Percentiles rank a stretch among this genome's conserved stretches.
These are phyloP conservation scores for Sclerotinia borealis DNA, from an alignment of 2,329 filamentous ascomycete genomes.

Conservation along the genomic window DNA sequence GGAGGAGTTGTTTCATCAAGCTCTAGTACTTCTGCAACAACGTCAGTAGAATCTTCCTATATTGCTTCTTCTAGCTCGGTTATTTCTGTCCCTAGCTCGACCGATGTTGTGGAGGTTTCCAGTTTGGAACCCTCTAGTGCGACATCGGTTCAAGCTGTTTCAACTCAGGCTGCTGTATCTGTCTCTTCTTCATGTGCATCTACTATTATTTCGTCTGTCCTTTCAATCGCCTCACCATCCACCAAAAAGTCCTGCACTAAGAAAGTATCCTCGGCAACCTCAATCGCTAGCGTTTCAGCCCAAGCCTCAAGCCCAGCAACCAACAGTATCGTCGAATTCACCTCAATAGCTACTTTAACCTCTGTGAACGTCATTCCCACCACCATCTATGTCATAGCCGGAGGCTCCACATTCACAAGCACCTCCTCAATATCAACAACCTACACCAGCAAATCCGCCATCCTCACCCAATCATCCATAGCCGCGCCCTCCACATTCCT, in stretches of 20 bases:
- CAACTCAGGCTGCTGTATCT: background rate
- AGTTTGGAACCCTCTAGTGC: background rate
- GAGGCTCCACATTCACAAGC: background rate
- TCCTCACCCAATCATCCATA: background rate
- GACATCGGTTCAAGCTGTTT: slow-evolving; percentile 1
- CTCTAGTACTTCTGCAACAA: slow-evolving; percentile 11
- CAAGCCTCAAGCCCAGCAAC: background rate
- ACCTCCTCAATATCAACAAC: background rate
- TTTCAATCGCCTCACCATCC: background rate
- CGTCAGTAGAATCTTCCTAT: slow-evolving; percentile 1
- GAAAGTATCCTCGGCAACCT: background rate
- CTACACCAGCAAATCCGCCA: background rate
- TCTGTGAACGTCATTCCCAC: background rate
- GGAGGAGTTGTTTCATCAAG: slow-evolving; percentile 19
- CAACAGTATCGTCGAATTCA: background rate
- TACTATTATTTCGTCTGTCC: background rate
- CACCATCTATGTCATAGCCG: background rate
- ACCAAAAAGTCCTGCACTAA: slow-evolving; percentile 7
- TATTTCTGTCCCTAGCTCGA: background rate
- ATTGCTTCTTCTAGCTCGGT: slow-evolving; percentile 2
- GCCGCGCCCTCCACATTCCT: background rate
- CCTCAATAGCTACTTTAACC: background rate
- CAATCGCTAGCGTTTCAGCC: background rate
- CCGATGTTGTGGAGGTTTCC: background rate
- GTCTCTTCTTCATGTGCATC: background rate